Conservation (phyloP, 2,329 filamentous ascomycete genomes). For the Rugonectria rugulosa region DNA sequence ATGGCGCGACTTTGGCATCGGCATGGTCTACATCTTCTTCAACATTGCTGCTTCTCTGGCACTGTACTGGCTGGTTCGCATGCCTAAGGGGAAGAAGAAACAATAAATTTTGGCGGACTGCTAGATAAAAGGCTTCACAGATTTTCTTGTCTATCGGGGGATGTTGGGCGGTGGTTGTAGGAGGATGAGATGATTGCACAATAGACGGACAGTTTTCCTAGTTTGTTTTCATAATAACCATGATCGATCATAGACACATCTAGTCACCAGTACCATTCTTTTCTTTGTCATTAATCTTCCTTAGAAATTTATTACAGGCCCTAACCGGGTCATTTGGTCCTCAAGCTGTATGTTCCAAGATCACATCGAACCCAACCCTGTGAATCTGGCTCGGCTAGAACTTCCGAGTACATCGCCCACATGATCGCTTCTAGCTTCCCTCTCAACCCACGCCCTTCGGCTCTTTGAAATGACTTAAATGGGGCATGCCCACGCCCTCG, state of each 20-base stretch:
- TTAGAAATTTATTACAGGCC: too few relatives aligned
- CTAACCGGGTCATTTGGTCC: too few relatives aligned
- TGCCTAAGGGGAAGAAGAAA: conserved; percentile 47
- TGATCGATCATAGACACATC: too few relatives aligned
- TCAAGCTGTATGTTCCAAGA: too few relatives aligned
- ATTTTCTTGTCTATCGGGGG: not conserved
- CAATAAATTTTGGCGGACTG: not conserved
- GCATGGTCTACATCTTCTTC: conserved; percentile 62
- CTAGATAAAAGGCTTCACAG: not conserved
- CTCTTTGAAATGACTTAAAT: not conserved
- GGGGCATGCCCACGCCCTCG: not conserved
- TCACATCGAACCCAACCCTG: too few relatives aligned
- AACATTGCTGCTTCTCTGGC: conserved; percentile 59
- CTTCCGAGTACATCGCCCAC: not conserved
- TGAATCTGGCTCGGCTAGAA: not conserved
- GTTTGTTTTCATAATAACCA: not conserved
- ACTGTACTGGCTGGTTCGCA: conserved; percentile 58
- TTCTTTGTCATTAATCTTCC: too few relatives aligned
- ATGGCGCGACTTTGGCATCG: conserved; percentile 66
- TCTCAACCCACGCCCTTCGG: not conserved
- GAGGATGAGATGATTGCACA: not conserved
- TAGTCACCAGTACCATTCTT: too few relatives aligned
- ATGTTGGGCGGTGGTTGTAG: not conserved
- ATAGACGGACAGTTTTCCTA: not conserved
- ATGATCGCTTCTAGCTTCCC: not conserved